Evolutionary conservation across 2,329 filamentous ascomycete species (phyloP), one percentile per base, ranked within the genome.

Genomic region (Malbranchea cinnamomea): DNA sequence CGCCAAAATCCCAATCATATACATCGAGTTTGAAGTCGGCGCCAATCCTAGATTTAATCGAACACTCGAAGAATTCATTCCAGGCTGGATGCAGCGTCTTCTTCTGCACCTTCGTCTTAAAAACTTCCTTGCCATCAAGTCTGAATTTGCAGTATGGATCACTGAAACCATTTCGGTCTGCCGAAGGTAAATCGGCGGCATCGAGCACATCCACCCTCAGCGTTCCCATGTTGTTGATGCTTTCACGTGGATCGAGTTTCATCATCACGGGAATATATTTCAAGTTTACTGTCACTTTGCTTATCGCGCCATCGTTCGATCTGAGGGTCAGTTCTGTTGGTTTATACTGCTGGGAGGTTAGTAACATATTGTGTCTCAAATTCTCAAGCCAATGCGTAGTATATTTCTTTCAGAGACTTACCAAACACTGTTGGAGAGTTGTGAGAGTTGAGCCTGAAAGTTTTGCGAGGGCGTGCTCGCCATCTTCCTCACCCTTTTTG

Each of bases 161-260:
- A 45, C 84, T 94, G 67, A 79, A 95, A 43, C 89, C 89, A 49
- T 98, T 98, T 19, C 84, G 76, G 48, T 98, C 89, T 16, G 87
- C 87, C 1, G 89, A 76, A 5, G 89, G 89, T n/a, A 98, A 69
- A 36, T 93, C 77, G 6, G 71, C 62, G 11, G 77, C 89, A 52
- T 93, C 84, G 21, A 95, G 62, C 11, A 98, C 69, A 46, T 95
- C 84, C n/a, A 98, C 82, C 12, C 85, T 80, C 13, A 98, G 74
- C 35, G 75, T 85, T 36, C 89, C 89, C 73, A 93, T 92, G 57
- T 98, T 98, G 70, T 94, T 95, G 65, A 98, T 93, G 48, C 84
- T 94, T 57, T 98, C 89, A 45, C 76, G 83, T 0, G 89, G 80
- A 47, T 98, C 84, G 28, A 98, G 77, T 33, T 74, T 65, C 89